phyloP scores from a whole-genome alignment of 805 yeast species.

The Candida vaughaniae region DNA sequence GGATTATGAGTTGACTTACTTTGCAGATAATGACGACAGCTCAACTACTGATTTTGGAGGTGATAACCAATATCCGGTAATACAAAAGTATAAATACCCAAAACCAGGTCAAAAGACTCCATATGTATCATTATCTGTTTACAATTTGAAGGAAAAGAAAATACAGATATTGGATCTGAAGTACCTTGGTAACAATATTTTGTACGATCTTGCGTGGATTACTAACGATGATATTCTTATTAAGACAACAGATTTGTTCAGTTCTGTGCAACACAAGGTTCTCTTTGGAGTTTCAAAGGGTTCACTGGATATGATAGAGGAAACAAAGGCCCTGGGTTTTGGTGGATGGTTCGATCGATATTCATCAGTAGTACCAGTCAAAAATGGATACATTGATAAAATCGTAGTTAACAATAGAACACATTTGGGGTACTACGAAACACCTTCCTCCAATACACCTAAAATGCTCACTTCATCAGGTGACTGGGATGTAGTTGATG shows the following conservation, averaged over 20 bases:
- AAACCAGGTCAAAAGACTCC: constrained; percentile 73
- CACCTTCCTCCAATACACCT: constrained; percentile 47
- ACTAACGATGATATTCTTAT: constrained; percentile 48
- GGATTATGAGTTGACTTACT: constrained; percentile 51
- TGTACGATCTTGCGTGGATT: constrained; percentile 67
- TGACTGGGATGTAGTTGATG: constrained; percentile 75
- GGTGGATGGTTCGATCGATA: constrained; percentile 63
- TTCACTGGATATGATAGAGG: constrained; percentile 4
- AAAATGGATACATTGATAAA: constrained; percentile 65
- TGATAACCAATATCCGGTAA: constrained; percentile 46
- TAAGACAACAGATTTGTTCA: constrained; percentile 63
- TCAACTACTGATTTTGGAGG: constrained; percentile 11
- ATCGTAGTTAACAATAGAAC: constrained; percentile 52
- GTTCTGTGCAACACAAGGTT: constrained; percentile 53
- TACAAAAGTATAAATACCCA: constrained; percentile 57
- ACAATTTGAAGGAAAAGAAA: constrained; percentile 26
- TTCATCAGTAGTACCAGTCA: constrained; percentile 16
- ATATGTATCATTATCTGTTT: constrained; percentile 42
- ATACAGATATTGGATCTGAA: constrained; percentile 10
- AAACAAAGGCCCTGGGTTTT: constrained; percentile 37
- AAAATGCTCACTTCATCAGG: constrained; percentile 57
- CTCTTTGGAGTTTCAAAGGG: constrained; percentile 35
- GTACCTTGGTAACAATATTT: constrained; percentile 23
- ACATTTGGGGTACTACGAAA: constrained; percentile 79
- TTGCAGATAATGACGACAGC: constrained; percentile 25